Conservation (phyloP, 2,329 filamentous ascomycete genomes). For the Colletotrichum siamense region DNA sequence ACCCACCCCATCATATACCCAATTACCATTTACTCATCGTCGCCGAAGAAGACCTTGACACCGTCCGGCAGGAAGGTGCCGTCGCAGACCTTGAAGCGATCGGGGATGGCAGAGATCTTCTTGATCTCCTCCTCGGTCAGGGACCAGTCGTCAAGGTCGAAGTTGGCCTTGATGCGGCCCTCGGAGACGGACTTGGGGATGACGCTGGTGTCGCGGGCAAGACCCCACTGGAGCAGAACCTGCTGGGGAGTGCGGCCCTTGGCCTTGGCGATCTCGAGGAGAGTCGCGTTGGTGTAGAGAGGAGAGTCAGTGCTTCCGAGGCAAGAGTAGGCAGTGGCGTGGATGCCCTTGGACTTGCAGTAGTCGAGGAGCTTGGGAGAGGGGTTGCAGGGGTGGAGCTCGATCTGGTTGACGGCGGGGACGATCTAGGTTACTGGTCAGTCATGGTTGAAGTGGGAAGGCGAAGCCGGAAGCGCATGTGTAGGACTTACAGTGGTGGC, state of each 20-base stretch:
- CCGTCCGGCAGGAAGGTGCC: conserved; percentile 70
- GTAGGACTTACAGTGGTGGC: conserved; percentile 58
- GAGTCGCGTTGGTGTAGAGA: conserved; percentile 69
- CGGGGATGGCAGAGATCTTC: conserved; percentile 69
- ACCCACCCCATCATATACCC: background rate
- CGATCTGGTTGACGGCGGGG: conserved; percentile 81
- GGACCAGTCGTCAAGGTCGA: conserved; percentile 74
- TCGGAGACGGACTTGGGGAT: conserved; percentile 85
- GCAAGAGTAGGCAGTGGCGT: conserved; percentile 77
- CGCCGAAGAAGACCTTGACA: conserved; percentile 81
- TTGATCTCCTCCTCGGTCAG: conserved; percentile 76
- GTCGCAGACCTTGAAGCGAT: conserved; percentile 83
- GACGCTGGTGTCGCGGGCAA: conserved; percentile 81
- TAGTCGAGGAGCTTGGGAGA: conserved; percentile 81
- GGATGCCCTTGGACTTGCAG: conserved; percentile 75
- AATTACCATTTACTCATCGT: conserved; percentile 67
- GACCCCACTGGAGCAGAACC: conserved; percentile 80
- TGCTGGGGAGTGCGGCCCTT: conserved; percentile 77
- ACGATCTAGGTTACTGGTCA: conserved; percentile 44
- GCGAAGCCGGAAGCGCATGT: background rate
- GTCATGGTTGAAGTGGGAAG: background rate
- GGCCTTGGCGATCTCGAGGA: conserved; percentile 66
- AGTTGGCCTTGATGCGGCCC: conserved; percentile 77
- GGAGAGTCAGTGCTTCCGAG: conserved; percentile 75
- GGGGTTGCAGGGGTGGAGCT: conserved; percentile 81